Base-by-base conservation (phyloP, 352 stramenopile genomes). In the Globisporangium barbulae region DNA sequence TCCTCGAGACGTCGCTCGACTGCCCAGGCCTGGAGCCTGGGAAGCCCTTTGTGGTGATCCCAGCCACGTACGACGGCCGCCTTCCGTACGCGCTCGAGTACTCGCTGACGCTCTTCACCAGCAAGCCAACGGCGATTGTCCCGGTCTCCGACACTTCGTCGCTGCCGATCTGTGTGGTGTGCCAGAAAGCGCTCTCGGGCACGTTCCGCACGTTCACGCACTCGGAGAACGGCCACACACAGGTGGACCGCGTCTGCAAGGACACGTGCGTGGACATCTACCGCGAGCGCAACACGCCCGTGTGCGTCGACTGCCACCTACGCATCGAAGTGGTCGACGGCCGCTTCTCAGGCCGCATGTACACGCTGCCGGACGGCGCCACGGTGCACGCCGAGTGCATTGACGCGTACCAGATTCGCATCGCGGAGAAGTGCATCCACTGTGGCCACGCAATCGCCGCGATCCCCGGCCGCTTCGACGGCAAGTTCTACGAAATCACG, bases 301-400 rank as follows among this genome's bases (percentile, higher is more conserved):
- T 87, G 54, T 95, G 86, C 47, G 75, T 82, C 17, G 81, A 95
- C 53, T 95, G 86, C 65, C 72, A 81, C 42, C 67, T 89, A 56
- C 83, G 80, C 50, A 93, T 95, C 63, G 83, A 93, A 73, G 71
- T 85, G 8, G 76, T 93, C 48, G 73, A 88, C 42, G 79, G 76
- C 10, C 75, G 71, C 17, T 95, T 95, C 59, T 95, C 86, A 0
- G 86, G 86, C 1, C 81, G 83, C 21, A 82, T 95, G 73, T 95
- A 87, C 59, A 89, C 83, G 42, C 73, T 95, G 25, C 79, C 78
- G 0, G 85, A 93, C 55, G 86, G 86, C 5, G 87, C 83, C 22
- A 87, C 73, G 30, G 79, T 92, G 35, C 86, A 95, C 61, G 84
- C 81, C 33, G 86, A 95, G 63, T 95, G 86, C 55, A 90, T 95